Evolutionary conservation across 2,329 filamentous ascomycete species (phyloP).

Genomic region (Hypomyces rosellus): DNA sequence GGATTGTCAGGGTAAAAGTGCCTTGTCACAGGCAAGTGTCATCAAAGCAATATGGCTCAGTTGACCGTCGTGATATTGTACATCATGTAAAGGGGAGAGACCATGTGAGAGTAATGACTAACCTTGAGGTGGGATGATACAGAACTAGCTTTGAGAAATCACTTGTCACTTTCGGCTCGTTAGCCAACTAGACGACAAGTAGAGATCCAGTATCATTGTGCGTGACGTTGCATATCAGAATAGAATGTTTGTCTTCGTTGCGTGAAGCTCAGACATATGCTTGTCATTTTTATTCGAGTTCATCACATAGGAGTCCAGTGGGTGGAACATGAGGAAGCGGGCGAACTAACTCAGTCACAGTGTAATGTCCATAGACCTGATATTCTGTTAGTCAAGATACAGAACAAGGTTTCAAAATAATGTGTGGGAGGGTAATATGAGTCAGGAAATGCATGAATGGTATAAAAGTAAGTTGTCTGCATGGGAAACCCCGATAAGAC

Average conservation of each 20-base stretch:
- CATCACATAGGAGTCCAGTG: slow-evolving; percentile 55
- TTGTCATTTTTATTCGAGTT: slow-evolving; percentile 83
- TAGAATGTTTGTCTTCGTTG: slow-evolving; percentile 36
- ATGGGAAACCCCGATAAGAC: slow-evolving; percentile 69
- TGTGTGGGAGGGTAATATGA: slow-evolving; percentile 5
- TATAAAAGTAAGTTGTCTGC: slow-evolving; percentile 60
- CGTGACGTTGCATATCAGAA: slow-evolving; percentile 22
- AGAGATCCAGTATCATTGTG: slow-evolving; percentile 12
- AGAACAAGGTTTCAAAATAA: slow-evolving; percentile 8
- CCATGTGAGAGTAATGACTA: slow-evolving; percentile 19
- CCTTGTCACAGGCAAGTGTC: slow-evolving; percentile 42
- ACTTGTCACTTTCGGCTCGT: slow-evolving; percentile 12
- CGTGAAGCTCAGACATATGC: slow-evolving; percentile 88
- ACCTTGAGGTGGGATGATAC: slow-evolving; percentile 12
- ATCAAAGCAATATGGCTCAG: slow-evolving; percentile 41
- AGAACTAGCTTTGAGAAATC: not conserved
- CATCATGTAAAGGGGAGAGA: slow-evolving; percentile 31
- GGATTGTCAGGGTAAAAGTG: slow-evolving; percentile 22
- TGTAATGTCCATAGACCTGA: not conserved
- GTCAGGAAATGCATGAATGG: slow-evolving; percentile 66
- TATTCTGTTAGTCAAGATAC: slow-evolving; percentile 17
- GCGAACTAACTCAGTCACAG: slow-evolving; percentile 18
- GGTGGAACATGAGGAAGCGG: slow-evolving; percentile 10
- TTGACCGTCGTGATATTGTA: slow-evolving; percentile 44
- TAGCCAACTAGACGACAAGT: slow-evolving; percentile 15